Evolutionary conservation across 352 stramenopile species (phyloP).

Genomic region (Phytopythium vexans): DNA sequence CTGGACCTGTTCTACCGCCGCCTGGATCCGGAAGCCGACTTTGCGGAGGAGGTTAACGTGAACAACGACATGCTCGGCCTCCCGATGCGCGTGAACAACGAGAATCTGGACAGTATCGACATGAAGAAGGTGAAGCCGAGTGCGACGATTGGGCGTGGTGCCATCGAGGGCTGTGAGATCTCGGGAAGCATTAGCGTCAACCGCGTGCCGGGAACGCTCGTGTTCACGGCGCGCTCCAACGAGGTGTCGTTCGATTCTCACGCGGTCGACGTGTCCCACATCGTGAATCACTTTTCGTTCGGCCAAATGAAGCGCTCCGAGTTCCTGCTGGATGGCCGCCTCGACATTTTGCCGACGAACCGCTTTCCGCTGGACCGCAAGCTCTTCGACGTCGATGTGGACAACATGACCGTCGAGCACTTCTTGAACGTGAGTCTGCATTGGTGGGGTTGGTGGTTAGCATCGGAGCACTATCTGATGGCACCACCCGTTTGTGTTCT

Average conservation of each 20-base stretch:
- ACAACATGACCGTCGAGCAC: constrained; percentile 79
- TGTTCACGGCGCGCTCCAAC: constrained; percentile 61
- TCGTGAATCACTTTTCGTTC: constrained; percentile 85
- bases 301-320: constrained; percentile 69
- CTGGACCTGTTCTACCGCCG: constrained; percentile 82
- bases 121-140: constrained; percentile 45
- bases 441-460: constrained; percentile 3
- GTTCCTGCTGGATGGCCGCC: constrained; percentile 46
- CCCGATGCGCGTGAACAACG: constrained; percentile 51
- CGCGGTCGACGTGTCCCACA: constrained; percentile 60
- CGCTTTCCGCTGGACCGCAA: constrained; percentile 63
- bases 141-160: constrained; percentile 20
- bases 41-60: constrained; percentile 73
- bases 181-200: constrained; percentile 78
- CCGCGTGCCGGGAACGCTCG: constrained; percentile 66
- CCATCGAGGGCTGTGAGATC: constrained; percentile 72
- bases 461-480: neutral
- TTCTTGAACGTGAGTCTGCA: constrained; percentile 80
- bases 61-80: constrained; percentile 43
- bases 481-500: neutral
- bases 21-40: constrained; percentile 73
- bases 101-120: constrained; percentile 47
- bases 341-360: constrained; percentile 47
- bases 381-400: constrained; percentile 44
- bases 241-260: constrained; percentile 68